A percentile compares a stretch with the other conserved stretches of the same genome.
Conservation (phyloP, 495 filamentous ascomycete genomes). For the Baudoinia panamericana region DNA sequence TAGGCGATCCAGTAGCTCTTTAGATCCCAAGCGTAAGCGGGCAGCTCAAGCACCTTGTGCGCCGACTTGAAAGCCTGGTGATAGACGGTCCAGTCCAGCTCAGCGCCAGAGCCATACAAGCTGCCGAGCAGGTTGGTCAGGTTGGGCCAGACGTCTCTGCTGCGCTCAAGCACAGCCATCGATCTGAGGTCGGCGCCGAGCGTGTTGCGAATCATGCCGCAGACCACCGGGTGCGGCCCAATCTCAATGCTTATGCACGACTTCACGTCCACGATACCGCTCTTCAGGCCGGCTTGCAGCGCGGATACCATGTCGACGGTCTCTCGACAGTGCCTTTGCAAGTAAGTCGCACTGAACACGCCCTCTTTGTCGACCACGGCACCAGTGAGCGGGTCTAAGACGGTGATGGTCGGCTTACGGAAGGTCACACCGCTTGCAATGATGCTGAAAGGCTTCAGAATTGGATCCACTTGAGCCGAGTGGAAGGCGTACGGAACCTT, state of each 20-base stretch:
- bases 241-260: slow-evolving; percentile 33
- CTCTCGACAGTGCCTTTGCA: slow-evolving; percentile 53
- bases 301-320: slow-evolving; percentile 60
- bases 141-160: slow-evolving; percentile 12
- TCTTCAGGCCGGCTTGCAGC: slow-evolving; percentile 26
- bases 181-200: slow-evolving; percentile 4
- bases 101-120: slow-evolving; percentile 9
- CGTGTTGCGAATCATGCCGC: slow-evolving; percentile 20
- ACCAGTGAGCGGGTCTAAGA: slow-evolving; percentile 57
- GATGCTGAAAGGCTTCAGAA: slow-evolving; percentile 52
- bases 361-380: slow-evolving; percentile 44
- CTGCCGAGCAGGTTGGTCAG: slow-evolving; percentile 3
- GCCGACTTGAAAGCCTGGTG: slow-evolving; percentile 15
- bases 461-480: slow-evolving; percentile 64
- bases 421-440: slow-evolving; percentile 46
- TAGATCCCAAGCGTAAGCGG: slow-evolving; percentile 62
- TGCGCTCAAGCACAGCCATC: slow-evolving; percentile 5
- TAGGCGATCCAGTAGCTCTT: slow-evolving; percentile 81
- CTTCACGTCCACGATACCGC: slow-evolving; percentile 18
- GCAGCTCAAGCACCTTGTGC: slow-evolving; percentile 33
- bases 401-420: slow-evolving; percentile 46
- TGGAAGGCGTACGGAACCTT: slow-evolving; percentile 73
- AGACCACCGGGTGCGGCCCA: slow-evolving; percentile 32
- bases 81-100: slow-evolving; percentile 18
- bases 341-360: slow-evolving; percentile 45